A percentile compares a stretch with the other conserved stretches of the same genome.
phyloP scores from a whole-genome alignment of 163 green algal species.

The Scenedesmus sp. region DNA sequence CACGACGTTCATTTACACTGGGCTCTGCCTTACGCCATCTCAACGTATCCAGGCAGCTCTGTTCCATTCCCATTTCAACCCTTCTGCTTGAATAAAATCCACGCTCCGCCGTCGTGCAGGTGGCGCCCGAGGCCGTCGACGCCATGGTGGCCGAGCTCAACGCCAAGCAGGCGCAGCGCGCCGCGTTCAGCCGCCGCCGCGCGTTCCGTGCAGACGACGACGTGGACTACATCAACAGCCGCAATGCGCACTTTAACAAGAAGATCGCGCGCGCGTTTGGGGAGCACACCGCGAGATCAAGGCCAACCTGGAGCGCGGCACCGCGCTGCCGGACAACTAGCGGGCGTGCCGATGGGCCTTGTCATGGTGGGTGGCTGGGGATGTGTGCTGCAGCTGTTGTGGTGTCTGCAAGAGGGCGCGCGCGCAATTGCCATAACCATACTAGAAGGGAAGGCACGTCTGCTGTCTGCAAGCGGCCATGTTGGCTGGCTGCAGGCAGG shows the following conservation, averaged over 20 bases:
- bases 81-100: background rate
- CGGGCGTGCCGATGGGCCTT: background rate
- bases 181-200: constrained; percentile 69
- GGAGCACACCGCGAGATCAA: constrained; percentile 82
- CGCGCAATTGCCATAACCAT: too few relatives aligned
- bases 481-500: too few relatives aligned
- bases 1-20: too few relatives aligned
- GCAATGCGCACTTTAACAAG: constrained; percentile 98
- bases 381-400: too few relatives aligned
- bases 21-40: too few relatives aligned
- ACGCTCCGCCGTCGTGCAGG: constrained; percentile 9
- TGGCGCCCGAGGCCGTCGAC: constrained; percentile 80
- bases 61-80: background rate
- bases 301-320: constrained; percentile 94
- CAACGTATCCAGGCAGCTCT: too few relatives aligned
- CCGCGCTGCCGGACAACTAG: constrained; percentile 73
- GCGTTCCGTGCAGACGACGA: constrained; percentile 74
- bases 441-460: too few relatives aligned
- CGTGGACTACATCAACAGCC: constrained; percentile 97
- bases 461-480: too few relatives aligned
- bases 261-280: constrained; percentile 87
- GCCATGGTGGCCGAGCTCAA: constrained; percentile 91
- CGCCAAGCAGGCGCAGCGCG: constrained; percentile 48
- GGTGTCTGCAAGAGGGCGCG: too few relatives aligned
- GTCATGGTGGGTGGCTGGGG: too few relatives aligned